These are phyloP conservation scores for Fusarium nygamai DNA, from an alignment of 2,329 filamentous ascomycete species.

Conservation along the genomic window DNA sequence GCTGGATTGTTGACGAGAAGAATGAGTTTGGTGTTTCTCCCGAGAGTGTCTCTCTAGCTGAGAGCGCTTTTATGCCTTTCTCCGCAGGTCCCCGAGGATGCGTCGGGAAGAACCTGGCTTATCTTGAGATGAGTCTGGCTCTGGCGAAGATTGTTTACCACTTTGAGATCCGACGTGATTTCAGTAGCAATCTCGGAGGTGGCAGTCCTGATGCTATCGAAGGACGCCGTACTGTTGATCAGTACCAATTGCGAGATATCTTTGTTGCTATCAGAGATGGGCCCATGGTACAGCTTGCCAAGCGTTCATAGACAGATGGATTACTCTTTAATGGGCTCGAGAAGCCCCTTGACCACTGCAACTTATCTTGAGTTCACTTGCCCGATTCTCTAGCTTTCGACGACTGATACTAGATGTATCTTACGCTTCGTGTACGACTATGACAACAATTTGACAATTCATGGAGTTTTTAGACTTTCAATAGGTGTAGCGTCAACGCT, in stretches of 20 bases:
- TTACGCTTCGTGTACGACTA: not conserved
- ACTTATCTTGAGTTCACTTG: not conserved
- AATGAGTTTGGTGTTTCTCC: not conserved
- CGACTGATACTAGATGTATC: not conserved
- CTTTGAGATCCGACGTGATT: constrained; percentile 19
- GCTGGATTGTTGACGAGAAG: constrained; percentile 20
- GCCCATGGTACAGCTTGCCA: constrained; percentile 22
- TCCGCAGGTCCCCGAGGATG: constrained; percentile 26
- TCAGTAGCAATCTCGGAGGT: constrained; percentile 21
- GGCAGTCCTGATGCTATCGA: constrained; percentile 4
- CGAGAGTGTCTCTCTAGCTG: constrained; percentile 6
- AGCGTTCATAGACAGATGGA: not conserved
- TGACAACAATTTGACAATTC: not conserved
- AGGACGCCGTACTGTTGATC: constrained; percentile 18
- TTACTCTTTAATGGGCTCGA: not conserved
- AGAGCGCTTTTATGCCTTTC: constrained; percentile 21
- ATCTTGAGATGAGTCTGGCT: constrained; percentile 29
- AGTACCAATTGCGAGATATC: constrained; percentile 27
- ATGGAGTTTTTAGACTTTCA: not conserved
- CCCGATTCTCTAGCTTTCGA: not conserved
- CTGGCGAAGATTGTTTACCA: constrained; percentile 21
- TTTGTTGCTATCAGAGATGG: constrained; percentile 25
- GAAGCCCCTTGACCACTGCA: not conserved
- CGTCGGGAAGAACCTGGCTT: constrained; percentile 32
- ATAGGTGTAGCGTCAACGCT: not conserved